A percentile compares a stretch with the other conserved stretches of the same genome.
These are phyloP conservation scores for Pueraria montana DNA, from an alignment of 306 rosid species.

Conservation along the genomic window DNA sequence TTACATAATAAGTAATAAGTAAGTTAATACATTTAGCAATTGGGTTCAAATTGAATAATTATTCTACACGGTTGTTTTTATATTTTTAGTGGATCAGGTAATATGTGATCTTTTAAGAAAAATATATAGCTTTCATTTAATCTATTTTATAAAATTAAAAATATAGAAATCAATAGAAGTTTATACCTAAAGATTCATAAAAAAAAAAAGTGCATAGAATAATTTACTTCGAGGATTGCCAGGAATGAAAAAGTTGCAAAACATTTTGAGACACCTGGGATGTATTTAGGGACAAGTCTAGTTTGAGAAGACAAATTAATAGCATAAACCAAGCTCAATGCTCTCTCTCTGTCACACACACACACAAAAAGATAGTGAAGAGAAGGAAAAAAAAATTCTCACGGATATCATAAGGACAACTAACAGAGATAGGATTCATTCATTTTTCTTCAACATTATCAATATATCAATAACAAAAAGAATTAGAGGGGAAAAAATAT, in stretches of 20 bases:
- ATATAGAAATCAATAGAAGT: background rate
- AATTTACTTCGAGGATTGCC: background rate
- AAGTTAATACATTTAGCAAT: background rate
- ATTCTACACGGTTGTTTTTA: background rate
- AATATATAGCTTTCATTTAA: background rate
- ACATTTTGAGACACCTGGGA: background rate
- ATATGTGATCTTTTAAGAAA: background rate
- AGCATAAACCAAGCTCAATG: background rate
- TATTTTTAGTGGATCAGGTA: background rate
- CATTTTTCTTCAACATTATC: no score
- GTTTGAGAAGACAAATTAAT: no score
- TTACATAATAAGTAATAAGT: no score
- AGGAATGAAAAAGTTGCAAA: background rate
- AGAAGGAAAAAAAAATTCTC: no score
- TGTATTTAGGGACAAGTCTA: background rate
- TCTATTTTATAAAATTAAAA: background rate
- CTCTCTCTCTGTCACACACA: no score
- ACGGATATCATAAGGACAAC: no score
- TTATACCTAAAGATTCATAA: background rate
- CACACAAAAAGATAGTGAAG: background rate
- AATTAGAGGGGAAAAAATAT: no score
- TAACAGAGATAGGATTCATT: no score
- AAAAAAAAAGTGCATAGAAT: background rate
- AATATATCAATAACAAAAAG: no score
- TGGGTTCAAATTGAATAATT: background rate